Base-by-base conservation (phyloP, 2,329 filamentous ascomycete species). In the Stachybotrys chlorohalonatus region DNA sequence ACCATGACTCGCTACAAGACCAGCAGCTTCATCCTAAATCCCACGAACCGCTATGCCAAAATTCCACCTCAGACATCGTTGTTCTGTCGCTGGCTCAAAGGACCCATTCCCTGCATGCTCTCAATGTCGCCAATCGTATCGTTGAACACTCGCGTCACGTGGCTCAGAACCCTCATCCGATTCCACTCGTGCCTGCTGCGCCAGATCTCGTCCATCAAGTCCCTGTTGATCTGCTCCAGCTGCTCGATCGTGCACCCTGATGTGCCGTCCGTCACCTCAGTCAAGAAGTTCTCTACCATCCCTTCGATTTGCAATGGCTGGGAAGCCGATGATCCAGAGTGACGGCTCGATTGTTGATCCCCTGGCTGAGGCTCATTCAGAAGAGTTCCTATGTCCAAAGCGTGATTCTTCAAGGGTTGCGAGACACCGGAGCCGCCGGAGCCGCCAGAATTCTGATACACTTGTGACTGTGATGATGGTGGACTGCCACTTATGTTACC, bases 191-290 rank as follows among this genome's bases (percentile, higher is more conserved):
- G 80, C 52, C 91, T 81, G 57, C 81, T 81, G 57, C 79, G 79
- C 94, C 94, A 99, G 49, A 97, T 81, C 59, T 86, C 84, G 57
- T 93, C 88, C 93, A 97, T 97, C 59, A 97, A 75, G 60, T 87
- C 84, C 7, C 91, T 86, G 68, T 92, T 92, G 67, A 96, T 86
- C 70, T 97, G 93, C 75, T 97, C 93, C 17, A 99, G 75, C 69
- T 99, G 93, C 72, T 99, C 94, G 53, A 99, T 89, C 0, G 86
- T 89, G 68, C 89, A 89, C 1, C 89, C 90, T 17, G 83, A 85
- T 2, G 89, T 93, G 49, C 79, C 76, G 31, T 80, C 72, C 0
- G 86, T 84, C 39, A 96, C 74, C 45, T 83, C 76, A 0, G 76
- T 68, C 55, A 90, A 77, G 54, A 95, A 79, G 7, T 74, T 67